These are phyloP conservation scores for Drosera capensis DNA, from an alignment of 148 eudicot species.

Conservation along the genomic window DNA sequence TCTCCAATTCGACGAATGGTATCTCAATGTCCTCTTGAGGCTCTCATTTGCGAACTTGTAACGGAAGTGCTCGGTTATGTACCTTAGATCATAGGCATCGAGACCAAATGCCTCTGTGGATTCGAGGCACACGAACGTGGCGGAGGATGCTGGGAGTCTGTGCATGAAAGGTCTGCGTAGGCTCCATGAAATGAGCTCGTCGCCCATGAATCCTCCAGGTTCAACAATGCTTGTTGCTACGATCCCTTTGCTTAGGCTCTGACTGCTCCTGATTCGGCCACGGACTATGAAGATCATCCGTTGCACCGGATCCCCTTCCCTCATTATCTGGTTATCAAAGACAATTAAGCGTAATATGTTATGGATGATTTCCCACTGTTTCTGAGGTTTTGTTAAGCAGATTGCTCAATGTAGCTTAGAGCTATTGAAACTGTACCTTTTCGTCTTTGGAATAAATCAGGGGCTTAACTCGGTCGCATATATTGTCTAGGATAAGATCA, in stretches of 20 bases:
- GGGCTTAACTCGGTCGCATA: conserved; percentile 81
- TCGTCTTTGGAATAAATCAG: conserved; percentile 66
- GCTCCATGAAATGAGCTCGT: conserved; percentile 85
- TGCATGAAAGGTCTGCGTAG: conserved; percentile 67
- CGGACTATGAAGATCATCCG: conserved; percentile 60
- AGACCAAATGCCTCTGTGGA: conserved; percentile 74
- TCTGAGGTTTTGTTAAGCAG: no score
- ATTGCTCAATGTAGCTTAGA: not conserved
- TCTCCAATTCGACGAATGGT: conserved; percentile 83
- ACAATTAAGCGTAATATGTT: not conserved
- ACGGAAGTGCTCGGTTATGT: conserved; percentile 80
- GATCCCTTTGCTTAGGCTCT: conserved; percentile 63
- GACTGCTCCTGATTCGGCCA: conserved; percentile 59
- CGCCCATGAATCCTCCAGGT: conserved; percentile 77
- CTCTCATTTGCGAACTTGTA: conserved; percentile 81
- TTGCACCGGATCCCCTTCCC: conserved; percentile 91
- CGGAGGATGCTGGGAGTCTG: conserved; percentile 79
- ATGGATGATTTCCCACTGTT: not conserved
- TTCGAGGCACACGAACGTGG: conserved; percentile 59
- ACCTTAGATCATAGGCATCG: conserved; percentile 55
- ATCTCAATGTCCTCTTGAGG: conserved; percentile 66
- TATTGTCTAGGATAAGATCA: conserved; percentile 80
- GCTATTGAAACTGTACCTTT: conserved; percentile 28
- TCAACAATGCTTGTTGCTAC: conserved; percentile 58
- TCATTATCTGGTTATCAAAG: conserved; percentile 31